Evolutionary conservation across 441 rosid genomes (phyloP).

Genomic region (Arabidopsis lyrata): DNA sequence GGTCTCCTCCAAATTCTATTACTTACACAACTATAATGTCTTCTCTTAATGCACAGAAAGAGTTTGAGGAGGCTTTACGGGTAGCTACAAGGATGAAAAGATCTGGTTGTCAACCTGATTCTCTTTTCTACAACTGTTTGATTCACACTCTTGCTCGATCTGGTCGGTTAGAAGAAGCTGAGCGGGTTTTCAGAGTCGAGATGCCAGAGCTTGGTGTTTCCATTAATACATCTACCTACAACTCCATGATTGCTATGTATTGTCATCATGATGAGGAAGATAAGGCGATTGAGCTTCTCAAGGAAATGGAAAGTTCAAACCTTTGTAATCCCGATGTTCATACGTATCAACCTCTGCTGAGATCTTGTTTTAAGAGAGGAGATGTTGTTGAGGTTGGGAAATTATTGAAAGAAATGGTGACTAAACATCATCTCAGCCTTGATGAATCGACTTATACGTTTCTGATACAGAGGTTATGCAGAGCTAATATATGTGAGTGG

Average conservation of each 20-base stretch:
- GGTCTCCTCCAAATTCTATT: conserved; percentile 66
- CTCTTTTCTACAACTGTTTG: conserved; percentile 73
- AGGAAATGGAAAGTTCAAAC: conserved; percentile 56
- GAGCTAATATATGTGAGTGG: conserved; percentile 65
- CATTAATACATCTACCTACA: conserved; percentile 67
- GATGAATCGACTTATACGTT: conserved; percentile 74
- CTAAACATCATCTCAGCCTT: conserved; percentile 77
- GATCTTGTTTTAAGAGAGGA: conserved; percentile 69
- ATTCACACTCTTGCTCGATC: conserved; percentile 73
- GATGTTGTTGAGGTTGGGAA: conserved; percentile 61
- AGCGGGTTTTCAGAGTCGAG: conserved; percentile 60
- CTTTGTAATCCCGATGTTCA: conserved; percentile 70
- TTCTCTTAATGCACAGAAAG: conserved; percentile 59
- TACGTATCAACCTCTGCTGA: conserved; percentile 75
- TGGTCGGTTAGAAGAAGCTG: conserved; percentile 63
- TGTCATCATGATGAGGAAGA: conserved; percentile 60
- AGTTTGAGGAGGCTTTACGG: conserved; percentile 64
- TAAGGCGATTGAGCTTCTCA: conserved; percentile 59
- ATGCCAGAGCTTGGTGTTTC: conserved; percentile 56
- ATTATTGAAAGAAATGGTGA: conserved; percentile 72
- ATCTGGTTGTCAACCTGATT: conserved; percentile 61
- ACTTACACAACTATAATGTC: conserved; percentile 76
- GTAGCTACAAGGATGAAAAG: conserved; percentile 58
- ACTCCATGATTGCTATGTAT: conserved; percentile 80
- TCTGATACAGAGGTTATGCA: conserved; percentile 78